Conservation (phyloP, 768 basidiomycete species). For the Termitomyces heimii region DNA sequence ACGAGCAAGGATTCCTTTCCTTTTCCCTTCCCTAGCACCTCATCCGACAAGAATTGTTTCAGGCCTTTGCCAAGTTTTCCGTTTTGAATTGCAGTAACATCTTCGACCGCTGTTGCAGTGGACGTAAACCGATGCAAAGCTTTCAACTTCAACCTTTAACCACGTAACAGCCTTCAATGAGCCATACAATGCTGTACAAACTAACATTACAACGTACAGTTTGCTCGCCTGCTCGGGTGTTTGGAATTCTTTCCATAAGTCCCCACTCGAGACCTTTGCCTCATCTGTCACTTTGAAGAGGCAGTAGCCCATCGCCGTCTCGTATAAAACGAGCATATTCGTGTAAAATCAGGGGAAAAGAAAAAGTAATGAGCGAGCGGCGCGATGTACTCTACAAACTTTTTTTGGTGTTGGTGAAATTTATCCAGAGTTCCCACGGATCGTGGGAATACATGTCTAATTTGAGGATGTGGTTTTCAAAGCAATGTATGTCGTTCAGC, state of each 20-base stretch:
- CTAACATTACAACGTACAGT: conserved; percentile 54
- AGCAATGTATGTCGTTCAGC: too few species aligned
- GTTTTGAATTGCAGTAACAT: conserved; percentile 86
- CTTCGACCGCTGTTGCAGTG: conserved; percentile 95
- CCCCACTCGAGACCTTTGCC: conserved; percentile 79
- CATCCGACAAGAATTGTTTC: conserved; percentile 88
- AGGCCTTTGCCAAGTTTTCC: conserved; percentile 91
- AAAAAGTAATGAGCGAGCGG: neutral
- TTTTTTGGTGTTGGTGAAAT: conserved; percentile 13
- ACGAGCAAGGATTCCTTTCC: conserved; percentile 81
- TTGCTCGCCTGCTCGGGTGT: conserved; percentile 88
- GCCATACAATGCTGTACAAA: conserved; percentile 3
- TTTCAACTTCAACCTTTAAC: conserved; percentile 80
- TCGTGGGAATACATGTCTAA: conserved; percentile 21
- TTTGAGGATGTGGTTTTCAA: neutral
- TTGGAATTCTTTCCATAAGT: conserved; percentile 91
- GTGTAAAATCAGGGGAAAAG: neutral
- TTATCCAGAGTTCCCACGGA: conserved; percentile 24
- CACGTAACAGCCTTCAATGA: neutral
- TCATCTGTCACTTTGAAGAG: conserved; percentile 94
- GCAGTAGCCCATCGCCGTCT: conserved; percentile 94
- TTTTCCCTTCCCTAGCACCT: conserved; percentile 86
- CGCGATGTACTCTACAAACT: conserved; percentile 1
- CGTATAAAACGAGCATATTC: conserved; percentile 93
- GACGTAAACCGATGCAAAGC: conserved; percentile 95